Evolutionary conservation across 2,329 filamentous ascomycete genomes (phyloP), one percentile per base, ranked within the genome.

Genomic region (Cladosporium sp.): DNA sequence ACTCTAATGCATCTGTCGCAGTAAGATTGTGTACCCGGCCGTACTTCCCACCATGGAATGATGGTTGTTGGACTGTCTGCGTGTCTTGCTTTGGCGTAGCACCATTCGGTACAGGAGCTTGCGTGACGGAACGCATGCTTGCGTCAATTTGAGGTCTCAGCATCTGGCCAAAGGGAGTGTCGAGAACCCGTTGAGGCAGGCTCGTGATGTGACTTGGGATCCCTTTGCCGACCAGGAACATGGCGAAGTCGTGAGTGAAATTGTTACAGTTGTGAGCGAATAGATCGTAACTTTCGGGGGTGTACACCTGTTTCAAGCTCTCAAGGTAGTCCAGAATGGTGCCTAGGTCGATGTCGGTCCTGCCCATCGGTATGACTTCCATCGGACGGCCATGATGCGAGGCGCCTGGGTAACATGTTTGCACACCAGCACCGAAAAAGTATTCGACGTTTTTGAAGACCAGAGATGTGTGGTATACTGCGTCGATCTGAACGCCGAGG

Each of bases 261-360:
- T 96, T 96, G 73, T 97, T 98, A 75, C 92, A 97, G 67, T 98
- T 98, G 70, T 96, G 90, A 28, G 81, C 62, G 74, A 88, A 95
- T 4, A 96, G 74, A 65, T 96, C 89, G 65, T 97, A 97, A 1
- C 88, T 87, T 44, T 70, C 66, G 8, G 86, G 75, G 0, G 89
- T 95, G 66, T 95, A 98, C 9, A 95, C 84, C 1, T 84, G 77
- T 56, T 85, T 84, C 46, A 97, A 66, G 4, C 90, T 95, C 52
- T 93, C 86, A 1, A 98, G 73, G 65, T 95, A 97, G 63, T 96
- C 89, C 56, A 88, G 74, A 31, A 97, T 84, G 2, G 95, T 80
- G 42, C 95, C 89, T 62, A 86, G 78, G 0, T 90, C 96, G 73
- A 49, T 86, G 77, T 0, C 51, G 11, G 91, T 96, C 56, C 73